Base-by-base conservation (phyloP, 192 early-diverging fungal genomes). In the Rhizoclosmatium sp. region DNA sequence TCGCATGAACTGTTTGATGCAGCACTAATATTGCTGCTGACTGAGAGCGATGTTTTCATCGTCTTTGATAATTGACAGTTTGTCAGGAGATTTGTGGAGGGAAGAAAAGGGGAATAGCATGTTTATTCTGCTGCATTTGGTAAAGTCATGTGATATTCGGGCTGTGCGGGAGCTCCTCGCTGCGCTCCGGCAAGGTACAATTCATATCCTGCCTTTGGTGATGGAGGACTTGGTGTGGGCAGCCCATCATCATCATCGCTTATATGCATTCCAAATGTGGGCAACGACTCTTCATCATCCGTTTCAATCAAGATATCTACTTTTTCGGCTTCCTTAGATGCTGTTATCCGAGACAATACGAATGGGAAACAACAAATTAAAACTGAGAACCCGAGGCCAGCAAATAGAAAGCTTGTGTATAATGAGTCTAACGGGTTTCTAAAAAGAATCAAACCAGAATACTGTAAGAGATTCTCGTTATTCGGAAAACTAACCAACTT, bases 381-480 rank as follows among this genome's bases (percentile, higher is more conserved):
- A 40, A 62, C 7, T 21, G 60, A 7, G 60, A 21, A 62, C 21
- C 60, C 60, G 10, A 62, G 21, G 5, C 60, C 60, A 5, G 60
- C 60, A 40, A 62, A 62, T 7, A 7, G 21, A 62, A 62, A 62
- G 23, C 60, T 62, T 7, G 60, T 62, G 60, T 62, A 62, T 21
- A 62, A 40, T 62, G 60, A 19, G 39, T 62, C 60, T 40, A 62
- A 62, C 5, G 60, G 60, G 21, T 62, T 62, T 40, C 60, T 62
- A 7, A 7, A 31, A 31, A 31, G n/a, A 31, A 31, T 31, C 31
- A 31, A 31, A 31, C 31, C 31, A 31, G 31, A 31, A 31, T 31
- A 31, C 31, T 31, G 31, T 31, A 31, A 31, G 31, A 31, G 31
- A 31, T 31, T 31, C 31, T 31, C 31, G 31, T 31, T 31, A 31